phyloP scores from a whole-genome alignment of 2,329 filamentous ascomycete species.

The Fusarium sp. region DNA sequence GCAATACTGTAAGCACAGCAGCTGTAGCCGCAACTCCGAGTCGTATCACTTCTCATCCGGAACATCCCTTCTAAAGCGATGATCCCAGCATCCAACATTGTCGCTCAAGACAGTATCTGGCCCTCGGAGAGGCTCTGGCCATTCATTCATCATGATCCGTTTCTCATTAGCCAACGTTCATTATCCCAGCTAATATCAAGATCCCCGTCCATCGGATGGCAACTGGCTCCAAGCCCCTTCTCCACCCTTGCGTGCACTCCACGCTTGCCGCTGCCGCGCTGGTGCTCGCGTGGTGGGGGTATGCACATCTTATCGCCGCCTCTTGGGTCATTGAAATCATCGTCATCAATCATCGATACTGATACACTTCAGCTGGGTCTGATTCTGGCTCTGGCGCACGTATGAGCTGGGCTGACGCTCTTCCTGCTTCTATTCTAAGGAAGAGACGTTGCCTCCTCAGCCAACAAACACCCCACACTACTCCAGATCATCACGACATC shows the following conservation, averaged over 20 bases:
- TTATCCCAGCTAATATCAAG: conserved; percentile 36
- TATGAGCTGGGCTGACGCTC: conserved; percentile 25
- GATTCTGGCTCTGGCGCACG: conserved; percentile 8
- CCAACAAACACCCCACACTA: conserved; percentile 23
- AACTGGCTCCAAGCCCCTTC: conserved; percentile 11
- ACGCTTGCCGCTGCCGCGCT: conserved; percentile 29
- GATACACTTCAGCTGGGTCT: not conserved
- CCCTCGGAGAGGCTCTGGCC: conserved; percentile 4
- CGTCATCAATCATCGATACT: conserved; percentile 32
- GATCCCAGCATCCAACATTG: conserved; percentile 22
- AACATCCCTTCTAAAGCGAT: conserved; percentile 28
- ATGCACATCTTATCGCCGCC: conserved; percentile 32
- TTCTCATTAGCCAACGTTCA: conserved; percentile 40
- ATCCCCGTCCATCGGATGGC: conserved; percentile 20
- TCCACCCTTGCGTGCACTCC: conserved; percentile 28
- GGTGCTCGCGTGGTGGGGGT: conserved; percentile 25
- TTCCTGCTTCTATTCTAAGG: conserved; percentile 2
- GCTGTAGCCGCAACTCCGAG: not conserved
- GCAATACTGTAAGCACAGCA: not conserved
- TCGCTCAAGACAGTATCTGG: conserved; percentile 2
- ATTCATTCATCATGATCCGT: conserved; percentile 30
- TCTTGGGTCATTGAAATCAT: conserved; percentile 31
- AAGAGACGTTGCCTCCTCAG: conserved; percentile 1
- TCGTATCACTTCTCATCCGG: conserved; percentile 4
- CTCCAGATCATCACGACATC: conserved; percentile 12